These are phyloP conservation scores for Gossypium longicalyx DNA, from an alignment of 345 rosid genomes.

Conservation along the genomic window DNA sequence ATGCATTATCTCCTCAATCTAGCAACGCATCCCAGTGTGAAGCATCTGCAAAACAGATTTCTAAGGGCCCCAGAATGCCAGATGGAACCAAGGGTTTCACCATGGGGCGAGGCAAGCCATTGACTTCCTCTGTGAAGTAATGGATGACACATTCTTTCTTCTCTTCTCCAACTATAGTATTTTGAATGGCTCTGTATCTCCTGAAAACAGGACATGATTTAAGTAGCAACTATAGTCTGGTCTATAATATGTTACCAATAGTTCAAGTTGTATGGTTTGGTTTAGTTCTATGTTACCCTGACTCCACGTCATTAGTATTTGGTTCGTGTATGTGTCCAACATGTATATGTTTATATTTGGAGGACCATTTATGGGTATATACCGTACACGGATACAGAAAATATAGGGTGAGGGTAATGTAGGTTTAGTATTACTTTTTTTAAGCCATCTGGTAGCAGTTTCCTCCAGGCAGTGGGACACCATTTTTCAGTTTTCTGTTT, in stretches of 20 bases:
- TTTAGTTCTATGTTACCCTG: not conserved
- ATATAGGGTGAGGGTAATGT: too few relatives aligned
- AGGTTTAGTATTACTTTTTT: too few relatives aligned
- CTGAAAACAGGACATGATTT: constrained; percentile 8
- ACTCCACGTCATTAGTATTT: too few relatives aligned
- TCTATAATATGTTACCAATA: not conserved
- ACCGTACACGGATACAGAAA: too few relatives aligned
- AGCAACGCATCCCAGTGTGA: constrained; percentile 31
- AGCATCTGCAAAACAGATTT: constrained; percentile 40
- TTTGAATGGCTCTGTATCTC: not conserved
- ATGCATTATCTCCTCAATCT: constrained; percentile 37
- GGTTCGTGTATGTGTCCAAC: not conserved
- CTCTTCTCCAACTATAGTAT: not conserved
- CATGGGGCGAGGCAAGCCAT: constrained; percentile 86
- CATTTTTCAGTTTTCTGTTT: too few relatives aligned
- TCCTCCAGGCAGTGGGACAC: too few relatives aligned
- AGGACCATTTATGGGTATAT: too few relatives aligned
- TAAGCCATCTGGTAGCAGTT: too few relatives aligned
- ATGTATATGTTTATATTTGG: too few relatives aligned
- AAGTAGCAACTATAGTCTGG: not conserved
- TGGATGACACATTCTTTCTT: not conserved
- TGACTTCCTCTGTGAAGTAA: not conserved
- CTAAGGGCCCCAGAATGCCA: constrained; percentile 83
- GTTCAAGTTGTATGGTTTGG: not conserved
- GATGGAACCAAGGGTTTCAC: constrained; percentile 83